Evolutionary conservation across 2,329 filamentous ascomycete genomes (phyloP), one percentile per base, ranked within the genome.

Genomic region (Celoporthe dispersa): DNA sequence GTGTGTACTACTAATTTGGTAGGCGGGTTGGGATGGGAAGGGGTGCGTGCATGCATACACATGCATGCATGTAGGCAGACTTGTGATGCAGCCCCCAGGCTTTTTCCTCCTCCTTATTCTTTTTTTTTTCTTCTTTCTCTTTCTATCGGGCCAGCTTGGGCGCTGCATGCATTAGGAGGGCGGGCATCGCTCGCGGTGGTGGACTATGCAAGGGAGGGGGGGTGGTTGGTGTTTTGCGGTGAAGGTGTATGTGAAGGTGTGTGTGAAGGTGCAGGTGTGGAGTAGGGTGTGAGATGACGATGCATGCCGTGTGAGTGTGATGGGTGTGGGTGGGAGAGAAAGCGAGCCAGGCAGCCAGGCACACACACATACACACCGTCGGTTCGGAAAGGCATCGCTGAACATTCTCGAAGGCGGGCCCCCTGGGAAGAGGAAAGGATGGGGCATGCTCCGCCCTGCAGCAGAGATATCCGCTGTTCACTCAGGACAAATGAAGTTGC

Each of bases 391-490:
- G 60, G 3, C 53, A 68, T 68, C 39, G 19, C 51, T 62, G 64
- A 69, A 64, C 25, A n/a, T 71, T 71, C 70, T 71, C 59, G 67
- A 71, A 69, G 67, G 22, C 16, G 16, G n/a, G 16, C 16, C 7
- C 41, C 6, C 44, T 44, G 35, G 61, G 48, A 39, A 37, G 55
- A 6, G 11, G 3, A 22, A n/a, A n/a, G 22, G 9, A n/a, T 48
- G 44, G 44, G 44, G 44, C 44, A 9, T n/a, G 44, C 44, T 48
- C 44, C 44, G 44, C 44, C 44, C 16, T 48, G 44, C 44, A 48
- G 44, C 44, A 7, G 44, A n/a, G n/a, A n/a, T n/a, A n/a, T n/a
- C n/a, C n/a, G n/a, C n/a, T n/a, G 22, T 48, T 22, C 22, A 48
- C 44, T n/a, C 44, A n/a, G 7, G 19, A n/a, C 44, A 48, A 48